Percentiles rank a stretch among this genome's conserved stretches.
These are phyloP conservation scores for Psidium friedrichsthalianum DNA, from an alignment of 345 rosid species.

Conservation along the genomic window DNA sequence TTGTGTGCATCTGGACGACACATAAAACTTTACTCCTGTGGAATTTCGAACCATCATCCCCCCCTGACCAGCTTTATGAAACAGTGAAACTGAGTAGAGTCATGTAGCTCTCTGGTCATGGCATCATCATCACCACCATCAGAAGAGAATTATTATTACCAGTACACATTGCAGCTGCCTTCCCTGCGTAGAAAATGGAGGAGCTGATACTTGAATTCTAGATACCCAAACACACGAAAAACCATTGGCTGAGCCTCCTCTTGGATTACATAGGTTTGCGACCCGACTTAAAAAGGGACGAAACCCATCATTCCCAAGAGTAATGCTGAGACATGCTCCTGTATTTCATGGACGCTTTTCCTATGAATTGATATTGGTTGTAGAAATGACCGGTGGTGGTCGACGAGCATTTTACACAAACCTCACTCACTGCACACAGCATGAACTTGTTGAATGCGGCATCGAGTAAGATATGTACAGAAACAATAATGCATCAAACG, in stretches of 20 bases:
- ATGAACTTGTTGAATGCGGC: too few relatives aligned
- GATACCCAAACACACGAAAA: neutral
- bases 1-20: neutral
- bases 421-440: too few relatives aligned
- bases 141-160: neutral
- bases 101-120: neutral
- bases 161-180: neutral
- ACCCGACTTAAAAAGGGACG: neutral
- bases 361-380: neutral
- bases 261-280: neutral
- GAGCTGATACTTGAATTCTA: neutral
- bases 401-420: too few relatives aligned
- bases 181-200: neutral
- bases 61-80: neutral
- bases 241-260: neutral
- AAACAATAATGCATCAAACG: too few relatives aligned
- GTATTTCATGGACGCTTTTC: neutral
- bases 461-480: too few relatives aligned
- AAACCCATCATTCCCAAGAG: neutral
- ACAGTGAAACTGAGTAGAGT: neutral
- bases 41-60: neutral
- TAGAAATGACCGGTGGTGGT: too few relatives aligned
- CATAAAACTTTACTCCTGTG: neutral
- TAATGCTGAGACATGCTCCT: neutral
- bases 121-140: neutral